These are phyloP conservation scores for Hypoxylon sp. DNA, from an alignment of 2,329 filamentous ascomycete genomes.

Conservation along the genomic window DNA sequence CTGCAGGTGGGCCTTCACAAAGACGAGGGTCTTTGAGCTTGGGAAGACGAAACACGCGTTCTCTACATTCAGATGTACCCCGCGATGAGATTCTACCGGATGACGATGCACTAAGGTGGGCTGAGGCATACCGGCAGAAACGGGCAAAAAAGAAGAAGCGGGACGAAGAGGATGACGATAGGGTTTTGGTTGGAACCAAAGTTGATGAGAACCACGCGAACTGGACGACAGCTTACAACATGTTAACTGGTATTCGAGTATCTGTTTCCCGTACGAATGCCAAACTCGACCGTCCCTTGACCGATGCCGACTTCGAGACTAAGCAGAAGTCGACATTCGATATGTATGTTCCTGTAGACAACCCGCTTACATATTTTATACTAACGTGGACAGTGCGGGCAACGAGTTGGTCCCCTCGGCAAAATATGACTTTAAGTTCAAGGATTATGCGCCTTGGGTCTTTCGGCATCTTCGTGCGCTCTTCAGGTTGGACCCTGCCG, in stretches of 20 bases:
- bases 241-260: conserved; percentile 98
- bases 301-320: conserved; percentile 90
- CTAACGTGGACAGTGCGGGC: conserved; percentile 77
- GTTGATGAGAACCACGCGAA: conserved; percentile 98
- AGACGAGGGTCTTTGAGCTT: conserved; percentile 88
- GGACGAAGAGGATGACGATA: conserved; percentile 92
- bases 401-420: conserved; percentile 97
- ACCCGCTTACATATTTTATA: conserved; percentile 15
- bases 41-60: conserved; percentile 84
- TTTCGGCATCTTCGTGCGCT: conserved; percentile 91
- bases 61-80: conserved; percentile 85
- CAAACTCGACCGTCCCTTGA: conserved; percentile 92
- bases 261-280: conserved; percentile 96
- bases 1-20: conserved; percentile 67
- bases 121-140: conserved; percentile 93
- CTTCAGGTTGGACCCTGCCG: conserved; percentile 94
- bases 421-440: conserved; percentile 99
- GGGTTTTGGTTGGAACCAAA: conserved; percentile 95
- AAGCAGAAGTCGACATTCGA: conserved; percentile 99
- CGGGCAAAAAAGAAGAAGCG: conserved; percentile 87
- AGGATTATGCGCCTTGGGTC: conserved; percentile 99
- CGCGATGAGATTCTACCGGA: conserved; percentile 88
- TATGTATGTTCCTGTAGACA: conserved; percentile 74
- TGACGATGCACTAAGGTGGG: conserved; percentile 92
- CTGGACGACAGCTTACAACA: conserved; percentile 98